Conservation (phyloP, 2,329 filamentous ascomycete genomes). For the Neonectria magnoliae region DNA sequence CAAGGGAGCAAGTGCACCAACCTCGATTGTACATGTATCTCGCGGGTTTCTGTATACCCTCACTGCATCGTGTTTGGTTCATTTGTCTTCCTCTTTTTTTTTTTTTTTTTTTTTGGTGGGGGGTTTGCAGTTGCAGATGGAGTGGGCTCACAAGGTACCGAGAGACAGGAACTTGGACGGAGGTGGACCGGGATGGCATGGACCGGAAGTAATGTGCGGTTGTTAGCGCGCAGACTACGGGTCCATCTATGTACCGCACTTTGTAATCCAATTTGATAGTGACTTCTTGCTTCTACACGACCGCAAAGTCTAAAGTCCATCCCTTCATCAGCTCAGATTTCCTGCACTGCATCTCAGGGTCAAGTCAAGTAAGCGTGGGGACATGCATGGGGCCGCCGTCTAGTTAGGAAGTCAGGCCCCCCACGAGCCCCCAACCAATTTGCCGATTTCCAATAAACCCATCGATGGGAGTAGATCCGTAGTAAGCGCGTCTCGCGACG, state of each 20-base stretch:
- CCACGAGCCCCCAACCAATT: neutral
- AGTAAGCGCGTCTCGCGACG: constrained; percentile 24
- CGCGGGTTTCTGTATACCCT: neutral
- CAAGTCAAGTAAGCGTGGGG: neutral
- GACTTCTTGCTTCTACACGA: neutral
- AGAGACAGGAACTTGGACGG: neutral
- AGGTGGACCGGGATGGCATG: constrained; percentile 1
- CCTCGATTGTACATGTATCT: neutral
- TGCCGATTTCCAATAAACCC: neutral
- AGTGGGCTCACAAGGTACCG: neutral
- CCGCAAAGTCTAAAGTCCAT: neutral
- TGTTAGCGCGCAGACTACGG: neutral
- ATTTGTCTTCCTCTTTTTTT: neutral
- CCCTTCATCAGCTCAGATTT: neutral
- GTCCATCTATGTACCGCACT: neutral
- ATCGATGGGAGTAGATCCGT: neutral
- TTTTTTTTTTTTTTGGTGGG: too few species aligned
- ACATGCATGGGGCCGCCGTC: constrained; percentile 1
- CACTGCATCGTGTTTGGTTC: neutral
- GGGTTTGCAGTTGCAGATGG: neutral
- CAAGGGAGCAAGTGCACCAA: neutral
- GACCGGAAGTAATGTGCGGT: neutral
- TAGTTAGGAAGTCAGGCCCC: neutral
- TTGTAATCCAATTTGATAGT: neutral
- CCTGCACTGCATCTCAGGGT: neutral